phyloP scores from a whole-genome alignment of 2,329 filamentous ascomycete genomes.

The Endocalyx cinctus region DNA sequence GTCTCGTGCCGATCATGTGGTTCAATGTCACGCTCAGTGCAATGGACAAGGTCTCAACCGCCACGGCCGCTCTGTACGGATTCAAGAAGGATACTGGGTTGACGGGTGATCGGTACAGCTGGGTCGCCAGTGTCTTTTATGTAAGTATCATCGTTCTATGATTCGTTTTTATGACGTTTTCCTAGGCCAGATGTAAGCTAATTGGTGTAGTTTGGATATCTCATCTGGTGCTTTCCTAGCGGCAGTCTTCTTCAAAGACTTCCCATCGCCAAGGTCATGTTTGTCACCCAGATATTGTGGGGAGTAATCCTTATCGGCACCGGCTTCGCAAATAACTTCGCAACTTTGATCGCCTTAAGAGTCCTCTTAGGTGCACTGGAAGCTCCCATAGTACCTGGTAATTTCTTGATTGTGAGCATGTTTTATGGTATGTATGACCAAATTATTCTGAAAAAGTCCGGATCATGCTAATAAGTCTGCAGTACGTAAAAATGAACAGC shows the following conservation, averaged over 20 bases:
- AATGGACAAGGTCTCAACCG: constrained; percentile 26
- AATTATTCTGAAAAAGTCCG: no score
- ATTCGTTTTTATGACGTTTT: neutral
- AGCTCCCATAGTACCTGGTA: constrained; percentile 22
- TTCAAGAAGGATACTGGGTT: constrained; percentile 18
- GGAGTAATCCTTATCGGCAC: constrained; percentile 22
- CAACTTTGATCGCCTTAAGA: constrained; percentile 20
- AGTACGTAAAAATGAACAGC: neutral
- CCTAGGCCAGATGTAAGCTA: neutral
- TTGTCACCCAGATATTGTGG: constrained; percentile 20
- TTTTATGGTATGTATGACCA: constrained; percentile 15
- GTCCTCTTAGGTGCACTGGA: constrained; percentile 27
- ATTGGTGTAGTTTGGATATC: constrained; percentile 25
- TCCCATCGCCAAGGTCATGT: constrained; percentile 30
- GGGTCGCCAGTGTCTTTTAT: constrained; percentile 23
- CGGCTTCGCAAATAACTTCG: constrained; percentile 23
- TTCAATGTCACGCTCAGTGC: constrained; percentile 20
- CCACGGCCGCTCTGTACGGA: constrained; percentile 22
- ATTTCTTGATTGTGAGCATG: constrained; percentile 25
- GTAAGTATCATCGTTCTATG: constrained; percentile 8
- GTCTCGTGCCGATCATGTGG: constrained; percentile 34
- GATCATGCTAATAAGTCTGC: neutral
- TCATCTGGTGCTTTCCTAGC: constrained; percentile 29
- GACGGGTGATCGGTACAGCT: constrained; percentile 20
- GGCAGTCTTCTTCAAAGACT: constrained; percentile 28